Evolutionary conservation across 805 yeast species (phyloP), one percentile per base, ranked within the genome.

Genomic region (Metschnikowia reukaufii): DNA sequence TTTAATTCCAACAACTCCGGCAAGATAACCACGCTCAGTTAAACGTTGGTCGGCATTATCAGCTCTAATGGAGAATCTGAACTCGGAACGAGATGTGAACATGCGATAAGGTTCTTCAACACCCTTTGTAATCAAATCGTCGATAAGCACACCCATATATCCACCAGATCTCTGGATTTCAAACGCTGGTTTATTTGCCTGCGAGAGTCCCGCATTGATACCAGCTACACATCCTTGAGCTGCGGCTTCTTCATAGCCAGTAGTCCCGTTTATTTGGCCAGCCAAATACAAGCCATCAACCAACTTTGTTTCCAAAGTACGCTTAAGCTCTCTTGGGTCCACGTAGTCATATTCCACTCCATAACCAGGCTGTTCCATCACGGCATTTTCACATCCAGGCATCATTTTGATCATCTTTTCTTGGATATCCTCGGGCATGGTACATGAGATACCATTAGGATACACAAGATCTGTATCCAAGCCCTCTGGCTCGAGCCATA

Each of bases 311-410:
- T 92, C 96, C 39, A 94, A 66, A 0, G 95, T 86, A 37, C 74
- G 77, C 44, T 76, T 75, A 46, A 94, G 73, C 60, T 91, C 96
- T 53, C 96, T 76, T 2, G 99, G 99, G 60, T 94, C 97, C 23
- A 94, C 84, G 63, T 88, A 94, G 61, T 94, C 99, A 62, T 94
- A 94, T 65, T 94, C 99, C 2, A 94, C 99, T n/a, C 99, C 99
- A 62, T 94, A 94, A 0, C 97, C 99, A 0, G 97, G 97, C 61
- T 91, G 97, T 10, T 85, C 62, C 87, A 94, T 88, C n/a, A 68
- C 72, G 0, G 86, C 97, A 54, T 87, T 82, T 57, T 88, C 96
- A 41, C 96, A 77, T 0, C 99, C 99, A 4, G 89, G 86, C 50
- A 94, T 87, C 71, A 88, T 70, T 48, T 76, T 72, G 45, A 94